Evolutionary conservation across 2,329 filamentous ascomycete species (phyloP).

Genomic region (Elsinoe perseae): DNA sequence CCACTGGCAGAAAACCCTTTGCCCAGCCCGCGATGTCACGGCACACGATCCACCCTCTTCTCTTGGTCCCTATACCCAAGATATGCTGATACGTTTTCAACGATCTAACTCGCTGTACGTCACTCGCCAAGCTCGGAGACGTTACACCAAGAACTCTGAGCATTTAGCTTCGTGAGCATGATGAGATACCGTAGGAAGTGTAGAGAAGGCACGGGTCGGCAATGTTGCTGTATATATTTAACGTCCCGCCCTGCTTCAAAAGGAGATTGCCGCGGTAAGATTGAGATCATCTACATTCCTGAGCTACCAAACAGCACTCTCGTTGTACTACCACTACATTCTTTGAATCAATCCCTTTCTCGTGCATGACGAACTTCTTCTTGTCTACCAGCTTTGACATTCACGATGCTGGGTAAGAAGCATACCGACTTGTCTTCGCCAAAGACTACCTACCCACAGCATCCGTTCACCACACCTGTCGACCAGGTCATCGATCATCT

Average conservation of each 20-base stretch:
- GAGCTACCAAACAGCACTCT: neutral
- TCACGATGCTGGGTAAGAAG: conserved; percentile 14
- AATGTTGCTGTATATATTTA: conserved; percentile 1
- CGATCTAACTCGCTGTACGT: neutral
- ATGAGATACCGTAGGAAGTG: neutral
- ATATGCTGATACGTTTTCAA: neutral
- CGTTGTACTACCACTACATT: conserved; percentile 10
- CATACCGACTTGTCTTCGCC: neutral
- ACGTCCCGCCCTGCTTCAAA: neutral
- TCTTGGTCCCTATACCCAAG: neutral
- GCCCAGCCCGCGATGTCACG: neutral
- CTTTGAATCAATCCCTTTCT: conserved; percentile 1
- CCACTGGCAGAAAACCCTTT: neutral
- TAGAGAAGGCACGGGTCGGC: conserved; percentile 9
- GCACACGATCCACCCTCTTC: neutral
- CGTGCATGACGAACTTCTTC: conserved; percentile 2
- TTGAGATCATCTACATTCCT: conserved; percentile 13
- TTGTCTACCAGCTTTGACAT: neutral
- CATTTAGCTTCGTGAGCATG: neutral
- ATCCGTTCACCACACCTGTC: conserved; percentile 1
- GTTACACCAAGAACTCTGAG: neutral
- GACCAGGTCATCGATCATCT: conserved; percentile 7
- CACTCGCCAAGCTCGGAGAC: neutral
- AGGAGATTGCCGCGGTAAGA: too few species aligned
- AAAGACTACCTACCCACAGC: neutral